A percentile compares a stretch with the other conserved stretches of the same genome.
Conservation (phyloP, 352 stramenopile genomes). For the Phytophthora agathidicida region DNA sequence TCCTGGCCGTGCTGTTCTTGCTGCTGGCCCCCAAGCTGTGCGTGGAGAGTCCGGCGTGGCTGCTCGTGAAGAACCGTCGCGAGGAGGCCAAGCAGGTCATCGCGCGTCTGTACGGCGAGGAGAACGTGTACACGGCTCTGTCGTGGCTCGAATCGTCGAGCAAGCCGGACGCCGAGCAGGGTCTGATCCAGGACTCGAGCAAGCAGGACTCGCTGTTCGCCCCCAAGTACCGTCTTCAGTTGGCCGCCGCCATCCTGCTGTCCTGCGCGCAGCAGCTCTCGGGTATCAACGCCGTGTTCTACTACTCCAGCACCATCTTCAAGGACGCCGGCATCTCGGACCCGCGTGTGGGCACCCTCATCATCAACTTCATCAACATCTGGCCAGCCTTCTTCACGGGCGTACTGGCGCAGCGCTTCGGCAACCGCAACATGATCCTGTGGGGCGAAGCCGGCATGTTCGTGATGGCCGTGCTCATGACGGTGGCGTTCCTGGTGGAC, state of each 20-base stretch:
- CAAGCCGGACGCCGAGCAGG: slow-evolving; percentile 23
- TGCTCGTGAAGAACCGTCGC: slow-evolving; percentile 27
- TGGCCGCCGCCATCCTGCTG: slow-evolving; percentile 43
- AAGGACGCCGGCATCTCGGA: slow-evolving; percentile 19
- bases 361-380: slow-evolving; percentile 28
- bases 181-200: slow-evolving; percentile 6
- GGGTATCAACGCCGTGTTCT: slow-evolving; percentile 47
- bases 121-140: slow-evolving; percentile 31
- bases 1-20: slow-evolving; percentile 39
- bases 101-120: slow-evolving; percentile 28
- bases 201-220: slow-evolving; percentile 32
- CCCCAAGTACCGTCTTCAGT: slow-evolving; percentile 39
- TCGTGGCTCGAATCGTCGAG: slow-evolving; percentile 23
- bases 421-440: slow-evolving; percentile 48
- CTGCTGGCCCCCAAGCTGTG: slow-evolving; percentile 41
- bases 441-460: slow-evolving; percentile 40
- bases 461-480: slow-evolving; percentile 29
- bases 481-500: slow-evolving; percentile 28
- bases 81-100: slow-evolving; percentile 28
- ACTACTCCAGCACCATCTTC: slow-evolving; percentile 20
- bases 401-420: slow-evolving; percentile 49
- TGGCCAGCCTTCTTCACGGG: slow-evolving; percentile 19
- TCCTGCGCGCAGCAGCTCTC: slow-evolving; percentile 51
- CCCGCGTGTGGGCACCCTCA: slow-evolving; percentile 11
- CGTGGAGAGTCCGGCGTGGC: slow-evolving; percentile 44